Conservation (phyloP, 352 stramenopile species). For the Pythium sukuiense region DNA sequence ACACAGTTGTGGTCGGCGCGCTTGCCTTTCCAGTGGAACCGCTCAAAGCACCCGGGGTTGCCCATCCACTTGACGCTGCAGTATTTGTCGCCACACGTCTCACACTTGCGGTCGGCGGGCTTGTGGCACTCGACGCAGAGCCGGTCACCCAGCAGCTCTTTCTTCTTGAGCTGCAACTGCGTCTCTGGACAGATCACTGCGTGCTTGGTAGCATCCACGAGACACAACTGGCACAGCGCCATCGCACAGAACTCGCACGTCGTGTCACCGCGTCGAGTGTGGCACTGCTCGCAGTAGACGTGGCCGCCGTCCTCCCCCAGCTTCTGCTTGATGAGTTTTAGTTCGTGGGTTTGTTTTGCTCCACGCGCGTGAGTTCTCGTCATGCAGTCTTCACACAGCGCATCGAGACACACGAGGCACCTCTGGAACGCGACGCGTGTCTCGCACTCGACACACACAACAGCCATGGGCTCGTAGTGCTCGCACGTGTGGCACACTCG, state of each 20-base stretch:
- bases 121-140: constrained; percentile 80
- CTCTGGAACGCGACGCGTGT: constrained; percentile 54
- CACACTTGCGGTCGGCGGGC: constrained; percentile 63
- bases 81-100: constrained; percentile 69
- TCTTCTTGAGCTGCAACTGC: constrained; percentile 48
- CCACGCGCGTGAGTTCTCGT: constrained; percentile 56
- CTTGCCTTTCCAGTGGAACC: constrained; percentile 74
- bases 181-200: constrained; percentile 62
- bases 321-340: constrained; percentile 53
- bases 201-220: constrained; percentile 40
- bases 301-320: constrained; percentile 29
- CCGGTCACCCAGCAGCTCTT: constrained; percentile 51
- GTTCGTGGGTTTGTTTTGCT: constrained; percentile 36
- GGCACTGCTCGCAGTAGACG: constrained; percentile 68
- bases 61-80: constrained; percentile 86
- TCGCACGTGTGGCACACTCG: constrained; percentile 56
- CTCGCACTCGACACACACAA: constrained; percentile 77
- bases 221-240: constrained; percentile 59
- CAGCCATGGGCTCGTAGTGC: constrained; percentile 52
- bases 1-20: constrained; percentile 56
- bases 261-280: constrained; percentile 47
- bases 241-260: constrained; percentile 55
- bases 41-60: constrained; percentile 81
- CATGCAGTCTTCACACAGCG: constrained; percentile 68
- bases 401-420: constrained; percentile 69